Evolutionary conservation across 352 stramenopile species (phyloP).

Genomic region (Pythium rishiriense): DNA sequence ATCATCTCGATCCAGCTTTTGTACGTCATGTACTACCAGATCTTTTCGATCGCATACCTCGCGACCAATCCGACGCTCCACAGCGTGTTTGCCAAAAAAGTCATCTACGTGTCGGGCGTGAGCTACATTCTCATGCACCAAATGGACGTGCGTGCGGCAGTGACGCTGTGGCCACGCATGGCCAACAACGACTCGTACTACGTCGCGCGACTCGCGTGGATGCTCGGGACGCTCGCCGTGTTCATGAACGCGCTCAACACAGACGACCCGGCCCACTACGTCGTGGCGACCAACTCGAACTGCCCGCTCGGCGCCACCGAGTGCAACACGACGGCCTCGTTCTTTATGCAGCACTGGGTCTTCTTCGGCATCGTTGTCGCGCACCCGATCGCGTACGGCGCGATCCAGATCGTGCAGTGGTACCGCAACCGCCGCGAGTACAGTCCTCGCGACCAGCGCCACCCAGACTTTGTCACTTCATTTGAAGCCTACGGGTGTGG

Average conservation of each 20-base stretch:
- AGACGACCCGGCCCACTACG: slow-evolving; percentile 23
- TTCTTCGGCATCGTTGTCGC: slow-evolving; percentile 29
- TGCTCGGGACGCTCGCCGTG: slow-evolving; percentile 29
- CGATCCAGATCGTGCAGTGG: slow-evolving; percentile 42
- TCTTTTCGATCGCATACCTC: slow-evolving; percentile 38
- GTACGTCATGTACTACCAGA: slow-evolving; percentile 47
- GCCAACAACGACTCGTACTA: slow-evolving; percentile 47
- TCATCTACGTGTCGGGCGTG: slow-evolving; percentile 37
- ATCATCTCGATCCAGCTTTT: slow-evolving; percentile 40
- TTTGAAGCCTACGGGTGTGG: slow-evolving; percentile 41
- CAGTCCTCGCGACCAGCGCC: slow-evolving; percentile 26
- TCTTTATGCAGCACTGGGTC: slow-evolving; percentile 36
- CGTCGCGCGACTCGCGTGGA: slow-evolving; percentile 35
- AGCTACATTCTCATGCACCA: slow-evolving; percentile 40
- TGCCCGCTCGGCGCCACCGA: slow-evolving; percentile 29
- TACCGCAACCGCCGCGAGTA: slow-evolving; percentile 33
- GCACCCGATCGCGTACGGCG: slow-evolving; percentile 33
- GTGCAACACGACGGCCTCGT: slow-evolving; percentile 26
- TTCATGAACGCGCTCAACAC: slow-evolving; percentile 36
- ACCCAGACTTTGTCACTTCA: slow-evolving; percentile 29
- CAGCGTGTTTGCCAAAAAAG: slow-evolving; percentile 34
- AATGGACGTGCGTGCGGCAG: slow-evolving; percentile 36
- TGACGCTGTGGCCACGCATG: slow-evolving; percentile 43
- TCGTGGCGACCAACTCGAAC: slow-evolving; percentile 23
- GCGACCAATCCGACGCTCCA: slow-evolving; percentile 22